phyloP scores from a whole-genome alignment of 106 monocot species.

The Apostasia shenzhenica region DNA sequence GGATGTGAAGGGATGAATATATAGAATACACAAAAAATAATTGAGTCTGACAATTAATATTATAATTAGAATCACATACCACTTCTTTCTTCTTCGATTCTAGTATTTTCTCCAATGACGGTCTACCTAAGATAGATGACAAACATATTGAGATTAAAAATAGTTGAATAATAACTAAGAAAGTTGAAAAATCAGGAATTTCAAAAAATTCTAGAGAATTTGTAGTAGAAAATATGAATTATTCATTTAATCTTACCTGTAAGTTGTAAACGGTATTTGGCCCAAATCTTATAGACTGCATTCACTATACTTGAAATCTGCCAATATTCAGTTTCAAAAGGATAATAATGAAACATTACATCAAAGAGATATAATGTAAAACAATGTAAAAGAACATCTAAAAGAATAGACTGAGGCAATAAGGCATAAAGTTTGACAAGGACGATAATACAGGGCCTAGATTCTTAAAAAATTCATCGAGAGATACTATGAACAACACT shows the following conservation, averaged over 20 bases:
- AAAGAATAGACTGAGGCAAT: too few relatives aligned
- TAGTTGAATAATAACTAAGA: background rate
- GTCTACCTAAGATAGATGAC: slow-evolving; percentile 26
- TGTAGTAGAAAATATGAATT: background rate
- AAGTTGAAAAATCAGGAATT: background rate
- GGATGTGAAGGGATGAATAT: too few relatives aligned
- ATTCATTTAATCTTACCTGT: slow-evolving; percentile 35
- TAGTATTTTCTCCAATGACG: slow-evolving; percentile 42
- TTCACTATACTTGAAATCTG: slow-evolving; percentile 61
- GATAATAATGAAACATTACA: background rate
- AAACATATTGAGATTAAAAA: background rate
- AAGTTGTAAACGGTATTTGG: slow-evolving; percentile 70
- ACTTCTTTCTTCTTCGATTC: slow-evolving; percentile 31
- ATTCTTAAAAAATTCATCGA: too few relatives aligned
- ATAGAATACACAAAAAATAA: too few relatives aligned
- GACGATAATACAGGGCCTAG: too few relatives aligned
- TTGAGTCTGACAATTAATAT: background rate
- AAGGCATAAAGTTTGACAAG: too few relatives aligned
- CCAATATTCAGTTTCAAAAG: background rate
- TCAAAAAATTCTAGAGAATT: background rate
- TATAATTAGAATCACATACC: slow-evolving; percentile 11
- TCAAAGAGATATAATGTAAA: background rate
- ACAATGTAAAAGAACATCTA: too few relatives aligned
- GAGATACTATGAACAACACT: too few relatives aligned
- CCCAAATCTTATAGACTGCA: slow-evolving; percentile 68